Evolutionary conservation across 2,329 filamentous ascomycete genomes (phyloP), one percentile per base, ranked within the genome.

Genomic region (Atkinsonella hypoxylon): DNA sequence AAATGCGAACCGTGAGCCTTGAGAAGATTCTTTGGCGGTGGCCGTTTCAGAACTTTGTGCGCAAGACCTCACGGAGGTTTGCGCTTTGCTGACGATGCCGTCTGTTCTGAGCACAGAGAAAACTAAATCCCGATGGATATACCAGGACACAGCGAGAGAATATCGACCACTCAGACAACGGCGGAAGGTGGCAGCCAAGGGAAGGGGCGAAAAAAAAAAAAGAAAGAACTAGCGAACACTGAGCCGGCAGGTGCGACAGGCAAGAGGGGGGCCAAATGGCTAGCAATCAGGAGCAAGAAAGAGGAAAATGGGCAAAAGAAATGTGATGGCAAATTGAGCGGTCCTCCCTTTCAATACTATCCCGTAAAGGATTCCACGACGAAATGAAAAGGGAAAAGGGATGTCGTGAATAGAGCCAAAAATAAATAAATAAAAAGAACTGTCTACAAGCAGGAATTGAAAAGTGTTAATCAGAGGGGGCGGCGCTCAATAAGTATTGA

Each of bases 271-370:
- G 12, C 13, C 20, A 20, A 49, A 40, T 36, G 30, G 48, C 43
- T 11, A 46, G 30, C 18, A 30, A 50, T 20, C 4, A 7, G 26
- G 26, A 5, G 26, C 26, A 26, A 26, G 26, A 26, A 26, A 5
- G 26, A 5, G 26, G 34, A 18, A n/a, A 38, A n/a, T 20, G 34
- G 4, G 18, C 10, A 36, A 13, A 36, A 48, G n/a, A 12, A 43
- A 49, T 7, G 7, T 4, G 20, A 39, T 32, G 11, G 41, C 41
- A 31, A 36, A 17, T 18, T 45, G 17, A 26, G 17, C 7, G 26
- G 22, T 30, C 47, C 50, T 49, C 50, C 50, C 50, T 52, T 52
- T 45, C 41, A 48, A 50, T 49, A 46, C 42, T 40, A 44, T 38
- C 42, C 50, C 47, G 43, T 34, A 34, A 34, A 47, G 43, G 39